Evolutionary conservation across 257 asterid species (phyloP).

Genomic region (Solanum infundibuliforme): DNA sequence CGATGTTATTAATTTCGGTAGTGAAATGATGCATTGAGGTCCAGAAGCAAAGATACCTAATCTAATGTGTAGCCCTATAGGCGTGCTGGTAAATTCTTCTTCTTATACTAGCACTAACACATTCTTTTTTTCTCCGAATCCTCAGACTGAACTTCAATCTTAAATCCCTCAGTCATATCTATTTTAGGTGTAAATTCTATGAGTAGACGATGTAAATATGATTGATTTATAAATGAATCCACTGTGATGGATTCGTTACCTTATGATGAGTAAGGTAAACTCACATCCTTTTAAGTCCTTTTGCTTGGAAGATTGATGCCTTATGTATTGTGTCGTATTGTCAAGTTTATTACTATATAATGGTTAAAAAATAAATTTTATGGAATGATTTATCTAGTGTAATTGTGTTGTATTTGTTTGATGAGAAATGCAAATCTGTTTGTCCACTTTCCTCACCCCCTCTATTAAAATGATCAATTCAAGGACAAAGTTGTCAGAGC

Average conservation of each 20-base stretch:
- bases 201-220: background rate
- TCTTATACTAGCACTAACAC: background rate
- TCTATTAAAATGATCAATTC: background rate
- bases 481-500: background rate
- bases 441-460: background rate
- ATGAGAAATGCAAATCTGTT: background rate
- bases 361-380: background rate
- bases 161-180: background rate
- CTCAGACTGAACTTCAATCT: background rate
- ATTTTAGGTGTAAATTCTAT: background rate
- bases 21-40: constrained; percentile 14
- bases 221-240: background rate
- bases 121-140: background rate
- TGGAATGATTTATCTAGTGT: background rate
- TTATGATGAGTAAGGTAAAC: background rate
- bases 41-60: constrained; percentile 2
- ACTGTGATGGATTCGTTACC: background rate
- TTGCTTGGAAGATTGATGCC: background rate
- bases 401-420: background rate
- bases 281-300: background rate
- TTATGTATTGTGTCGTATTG: background rate
- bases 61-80: background rate
- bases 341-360: background rate
- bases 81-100: constrained; percentile 4
- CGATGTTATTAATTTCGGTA: constrained; percentile 22